phyloP scores from a whole-genome alignment of 257 asterid genomes.

The Nicotiana knightiana region DNA sequence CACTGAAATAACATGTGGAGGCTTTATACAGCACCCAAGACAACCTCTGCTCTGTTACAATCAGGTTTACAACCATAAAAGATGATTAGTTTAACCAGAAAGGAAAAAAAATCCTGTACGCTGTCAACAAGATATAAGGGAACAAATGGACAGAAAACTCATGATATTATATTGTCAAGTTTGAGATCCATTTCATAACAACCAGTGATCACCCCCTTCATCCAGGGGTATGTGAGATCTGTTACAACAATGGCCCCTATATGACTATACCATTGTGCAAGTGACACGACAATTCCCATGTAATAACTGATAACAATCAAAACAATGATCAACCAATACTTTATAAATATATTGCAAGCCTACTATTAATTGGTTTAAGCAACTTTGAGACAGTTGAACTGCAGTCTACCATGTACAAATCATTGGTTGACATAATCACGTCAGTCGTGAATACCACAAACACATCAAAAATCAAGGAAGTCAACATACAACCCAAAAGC shows the following conservation, averaged over 20 bases:
- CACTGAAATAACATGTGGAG: slow-evolving; percentile 64
- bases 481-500: background rate
- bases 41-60: slow-evolving; percentile 99
- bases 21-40: slow-evolving; percentile 84
- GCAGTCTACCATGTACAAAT: background rate
- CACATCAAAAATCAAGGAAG: background rate
- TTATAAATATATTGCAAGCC: background rate
- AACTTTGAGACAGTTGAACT: background rate
- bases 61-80: slow-evolving; percentile 56
- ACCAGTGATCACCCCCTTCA: background rate
- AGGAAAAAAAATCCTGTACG: background rate
- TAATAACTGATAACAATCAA: background rate
- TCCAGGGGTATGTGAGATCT: background rate
- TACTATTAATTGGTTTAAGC: background rate
- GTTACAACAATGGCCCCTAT: background rate
- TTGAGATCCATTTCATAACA: background rate
- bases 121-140: background rate
- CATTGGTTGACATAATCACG: background rate
- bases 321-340: background rate
- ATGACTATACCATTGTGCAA: background rate
- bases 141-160: background rate
- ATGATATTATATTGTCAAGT: background rate
- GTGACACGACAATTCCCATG: background rate
- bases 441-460: background rate
- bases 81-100: slow-evolving; percentile 45